These are phyloP conservation scores for Saprolegnia diclina DNA, from an alignment of 352 stramenopile species.

Conservation along the genomic window DNA sequence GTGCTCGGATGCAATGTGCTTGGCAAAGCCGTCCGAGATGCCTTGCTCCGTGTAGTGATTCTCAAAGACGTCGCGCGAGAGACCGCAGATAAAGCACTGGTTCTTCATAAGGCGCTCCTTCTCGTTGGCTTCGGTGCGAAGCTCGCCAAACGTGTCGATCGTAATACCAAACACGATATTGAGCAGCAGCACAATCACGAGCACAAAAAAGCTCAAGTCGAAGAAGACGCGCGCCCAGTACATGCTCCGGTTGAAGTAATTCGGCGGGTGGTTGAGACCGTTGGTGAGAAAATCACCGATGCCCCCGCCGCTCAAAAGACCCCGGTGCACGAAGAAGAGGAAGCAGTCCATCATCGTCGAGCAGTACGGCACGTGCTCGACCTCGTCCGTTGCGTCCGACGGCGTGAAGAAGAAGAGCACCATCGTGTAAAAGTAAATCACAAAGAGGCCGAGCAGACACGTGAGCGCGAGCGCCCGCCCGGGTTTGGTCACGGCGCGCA, in stretches of 20 bases:
- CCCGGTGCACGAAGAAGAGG: slow-evolving; percentile 13
- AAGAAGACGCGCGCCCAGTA: slow-evolving; percentile 26
- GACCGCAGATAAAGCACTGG: slow-evolving; percentile 36
- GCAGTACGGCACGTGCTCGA: slow-evolving; percentile 26
- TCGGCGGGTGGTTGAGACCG: slow-evolving; percentile 10
- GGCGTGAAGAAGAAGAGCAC: slow-evolving; percentile 28
- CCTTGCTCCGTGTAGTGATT: slow-evolving; percentile 27
- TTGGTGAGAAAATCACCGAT: slow-evolving; percentile 17
- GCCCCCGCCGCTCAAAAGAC: slow-evolving; percentile 6
- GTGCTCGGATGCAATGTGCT: slow-evolving; percentile 30
- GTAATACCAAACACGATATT: slow-evolving; percentile 49
- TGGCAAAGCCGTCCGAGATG: slow-evolving; percentile 30
- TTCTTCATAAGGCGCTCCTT: slow-evolving; percentile 27
- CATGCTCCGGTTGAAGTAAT: slow-evolving; percentile 1
- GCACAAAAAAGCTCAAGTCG: slow-evolving; percentile 39
- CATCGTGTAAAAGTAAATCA: slow-evolving; percentile 31
- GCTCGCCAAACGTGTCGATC: slow-evolving; percentile 40
- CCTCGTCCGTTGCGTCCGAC: slow-evolving; percentile 27
- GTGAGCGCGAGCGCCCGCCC: slow-evolving; percentile 29
- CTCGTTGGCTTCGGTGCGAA: slow-evolving; percentile 32
- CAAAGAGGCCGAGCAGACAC: slow-evolving; percentile 28
- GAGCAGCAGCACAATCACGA: slow-evolving; percentile 37
- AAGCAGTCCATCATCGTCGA: slow-evolving; percentile 25
- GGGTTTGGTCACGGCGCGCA: slow-evolving; percentile 29
- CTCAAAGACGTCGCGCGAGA: slow-evolving; percentile 35